A percentile compares a stretch with the other conserved stretches of the same genome.
Evolutionary conservation across 208 protist species (phyloP).

Genomic region (Acanthamoeba triangularis): DNA sequence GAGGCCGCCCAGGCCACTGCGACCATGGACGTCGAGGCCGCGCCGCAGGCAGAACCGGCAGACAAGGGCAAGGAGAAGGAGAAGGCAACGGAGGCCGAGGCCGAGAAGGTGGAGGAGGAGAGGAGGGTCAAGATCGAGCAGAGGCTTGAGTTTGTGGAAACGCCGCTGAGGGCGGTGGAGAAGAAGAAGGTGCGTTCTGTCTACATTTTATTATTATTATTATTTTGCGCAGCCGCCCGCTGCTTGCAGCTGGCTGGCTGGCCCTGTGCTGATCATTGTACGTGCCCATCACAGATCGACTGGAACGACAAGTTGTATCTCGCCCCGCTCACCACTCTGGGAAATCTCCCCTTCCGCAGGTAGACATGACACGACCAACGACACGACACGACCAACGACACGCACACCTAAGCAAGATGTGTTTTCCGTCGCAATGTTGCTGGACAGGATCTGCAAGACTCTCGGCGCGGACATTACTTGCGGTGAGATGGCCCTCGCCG

Average conservation of each 20-base stretch:
- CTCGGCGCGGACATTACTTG: slow-evolving; percentile 96
- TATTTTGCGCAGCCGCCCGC: too few species aligned
- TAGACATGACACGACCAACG: not conserved
- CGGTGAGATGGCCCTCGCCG: slow-evolving; percentile 96
- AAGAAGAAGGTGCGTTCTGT: slow-evolving; percentile 60
- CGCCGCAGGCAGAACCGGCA: not conserved
- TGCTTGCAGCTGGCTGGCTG: not conserved
- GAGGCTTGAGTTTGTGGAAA: not conserved
- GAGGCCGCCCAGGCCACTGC: not conserved
- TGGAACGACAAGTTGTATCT: slow-evolving; percentile 96
- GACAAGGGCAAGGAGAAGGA: slow-evolving; percentile 16
- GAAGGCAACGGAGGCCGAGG: not conserved
- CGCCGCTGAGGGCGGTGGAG: not conserved
- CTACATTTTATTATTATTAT: too few species aligned
- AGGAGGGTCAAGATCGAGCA: not conserved
- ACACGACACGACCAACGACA: too few species aligned
- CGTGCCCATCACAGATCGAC: slow-evolving; percentile 84
- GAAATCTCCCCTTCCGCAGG: slow-evolving; percentile 98
- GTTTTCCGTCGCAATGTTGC: not conserved
- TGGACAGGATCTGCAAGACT: slow-evolving; percentile 92
- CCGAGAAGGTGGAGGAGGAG: not conserved
- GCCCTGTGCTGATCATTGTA: too few species aligned
- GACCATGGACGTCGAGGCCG: not conserved
- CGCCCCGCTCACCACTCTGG: slow-evolving; percentile 98
- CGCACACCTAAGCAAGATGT: too few species aligned